Percentiles rank a stretch among this genome's conserved stretches.
Conservation (phyloP, 371 early-diverging fungal genomes). For the Saksenaea oblongispora region DNA sequence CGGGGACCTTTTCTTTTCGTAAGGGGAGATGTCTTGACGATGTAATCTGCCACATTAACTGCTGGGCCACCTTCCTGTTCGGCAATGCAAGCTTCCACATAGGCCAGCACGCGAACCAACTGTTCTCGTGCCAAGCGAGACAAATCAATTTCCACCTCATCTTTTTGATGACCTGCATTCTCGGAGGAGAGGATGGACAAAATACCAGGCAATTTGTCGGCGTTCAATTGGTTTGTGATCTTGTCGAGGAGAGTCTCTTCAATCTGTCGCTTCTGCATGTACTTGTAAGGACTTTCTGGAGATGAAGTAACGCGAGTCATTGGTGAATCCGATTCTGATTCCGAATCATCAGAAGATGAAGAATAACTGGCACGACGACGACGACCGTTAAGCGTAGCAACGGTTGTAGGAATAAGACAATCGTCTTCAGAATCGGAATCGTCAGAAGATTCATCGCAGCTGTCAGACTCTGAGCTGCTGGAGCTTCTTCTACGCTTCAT, state of each 20-base stretch:
- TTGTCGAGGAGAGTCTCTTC: slow-evolving; percentile 47
- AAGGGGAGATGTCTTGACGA: slow-evolving; percentile 19
- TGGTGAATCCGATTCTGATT: slow-evolving; percentile 36
- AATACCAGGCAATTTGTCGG: slow-evolving; percentile 50
- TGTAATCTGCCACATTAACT: slow-evolving; percentile 39
- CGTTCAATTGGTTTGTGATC: slow-evolving; percentile 43
- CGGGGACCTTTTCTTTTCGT: slow-evolving; percentile 15
- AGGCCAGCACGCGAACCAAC: slow-evolving; percentile 38
- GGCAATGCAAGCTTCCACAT: slow-evolving; percentile 52
- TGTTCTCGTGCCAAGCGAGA: slow-evolving; percentile 51
- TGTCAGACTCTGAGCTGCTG: slow-evolving; percentile 17
- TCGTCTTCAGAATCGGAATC: slow-evolving; percentile 17
- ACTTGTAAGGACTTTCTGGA: slow-evolving; percentile 22
- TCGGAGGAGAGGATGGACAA: slow-evolving; percentile 43
- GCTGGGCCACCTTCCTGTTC: slow-evolving; percentile 51
- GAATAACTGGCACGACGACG: slow-evolving; percentile 24
- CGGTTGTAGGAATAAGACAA: slow-evolving; percentile 39
- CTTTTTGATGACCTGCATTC: slow-evolving; percentile 28
- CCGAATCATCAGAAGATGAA: slow-evolving; percentile 32
- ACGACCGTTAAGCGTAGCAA: slow-evolving; percentile 38
- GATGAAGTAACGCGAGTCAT: slow-evolving; percentile 17
- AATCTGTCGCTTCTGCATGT: slow-evolving; percentile 50
- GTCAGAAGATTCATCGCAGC: slow-evolving; percentile 18
- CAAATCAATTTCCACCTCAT: slow-evolving; percentile 50
- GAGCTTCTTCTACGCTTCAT: slow-evolving; percentile 30